Conservation (phyloP, 2,329 filamentous ascomycete genomes). For the Berkeleyomyces rouxiae region DNA sequence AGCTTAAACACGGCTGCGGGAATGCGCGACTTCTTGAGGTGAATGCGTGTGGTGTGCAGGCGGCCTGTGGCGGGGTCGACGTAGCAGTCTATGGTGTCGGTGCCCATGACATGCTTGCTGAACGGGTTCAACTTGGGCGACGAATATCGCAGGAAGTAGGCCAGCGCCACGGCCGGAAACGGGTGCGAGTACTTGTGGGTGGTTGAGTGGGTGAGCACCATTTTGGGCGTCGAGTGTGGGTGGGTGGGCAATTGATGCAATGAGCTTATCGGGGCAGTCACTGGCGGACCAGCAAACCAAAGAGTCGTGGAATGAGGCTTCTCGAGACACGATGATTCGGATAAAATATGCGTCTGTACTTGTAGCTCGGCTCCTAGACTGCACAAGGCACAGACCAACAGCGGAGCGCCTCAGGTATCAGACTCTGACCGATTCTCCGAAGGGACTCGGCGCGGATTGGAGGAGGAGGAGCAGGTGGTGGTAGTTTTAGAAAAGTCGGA, state of each 20-base stretch:
- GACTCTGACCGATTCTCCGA: background rate
- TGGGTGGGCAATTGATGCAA: background rate
- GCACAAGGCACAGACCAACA: background rate
- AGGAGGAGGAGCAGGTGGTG: background rate
- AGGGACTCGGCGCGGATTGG: no score
- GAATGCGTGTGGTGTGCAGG: slow-evolving; percentile 61
- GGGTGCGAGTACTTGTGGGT: slow-evolving; percentile 63
- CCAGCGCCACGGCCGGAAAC: slow-evolving; percentile 71
- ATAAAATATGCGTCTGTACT: background rate
- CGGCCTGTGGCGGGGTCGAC: slow-evolving; percentile 59
- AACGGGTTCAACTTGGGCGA: slow-evolving; percentile 57
- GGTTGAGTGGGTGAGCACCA: slow-evolving; percentile 48
- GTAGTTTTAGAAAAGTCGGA: background rate
- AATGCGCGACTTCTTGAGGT: slow-evolving; percentile 66
- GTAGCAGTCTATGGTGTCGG: slow-evolving; percentile 61
- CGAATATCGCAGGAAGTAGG: slow-evolving; percentile 79
- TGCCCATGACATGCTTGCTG: slow-evolving; percentile 64
- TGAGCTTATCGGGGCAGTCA: no score
- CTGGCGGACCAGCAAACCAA: background rate
- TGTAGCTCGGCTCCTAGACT: background rate
- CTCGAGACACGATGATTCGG: background rate
- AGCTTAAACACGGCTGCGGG: slow-evolving; percentile 60
- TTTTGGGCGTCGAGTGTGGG: slow-evolving; percentile 21
- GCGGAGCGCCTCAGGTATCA: background rate
- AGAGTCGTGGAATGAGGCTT: background rate